Percentiles rank a stretch among this genome's conserved stretches.
These are phyloP conservation scores for Blastosporella zonata DNA, from an alignment of 1,284 basidiomycete species.

Conservation along the genomic window DNA sequence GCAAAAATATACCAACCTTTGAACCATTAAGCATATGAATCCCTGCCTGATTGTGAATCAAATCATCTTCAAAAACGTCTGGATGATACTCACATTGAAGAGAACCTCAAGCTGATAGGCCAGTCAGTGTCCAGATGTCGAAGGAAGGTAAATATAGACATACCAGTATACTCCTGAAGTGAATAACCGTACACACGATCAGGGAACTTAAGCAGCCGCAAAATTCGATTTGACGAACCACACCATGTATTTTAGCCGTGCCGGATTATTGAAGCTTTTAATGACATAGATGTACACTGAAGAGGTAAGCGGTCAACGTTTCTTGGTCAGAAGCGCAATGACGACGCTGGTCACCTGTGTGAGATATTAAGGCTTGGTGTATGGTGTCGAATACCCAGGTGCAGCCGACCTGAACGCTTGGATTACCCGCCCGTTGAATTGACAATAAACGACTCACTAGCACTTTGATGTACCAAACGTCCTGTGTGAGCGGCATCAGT, in stretches of 20 bases:
- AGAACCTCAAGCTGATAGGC: slow-evolving; percentile 45
- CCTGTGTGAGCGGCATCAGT: slow-evolving; percentile 24
- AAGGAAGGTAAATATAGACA: slow-evolving; percentile 12
- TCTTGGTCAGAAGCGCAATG: neutral
- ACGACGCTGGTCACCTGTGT: slow-evolving; percentile 36
- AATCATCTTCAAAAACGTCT: neutral
- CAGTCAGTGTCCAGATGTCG: neutral
- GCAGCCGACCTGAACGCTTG: slow-evolving; percentile 30
- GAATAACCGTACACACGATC: neutral
- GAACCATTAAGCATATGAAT: slow-evolving; percentile 50
- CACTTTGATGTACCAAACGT: slow-evolving; percentile 47
- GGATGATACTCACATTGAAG: slow-evolving; percentile 41
- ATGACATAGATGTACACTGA: slow-evolving; percentile 53
- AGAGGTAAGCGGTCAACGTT: neutral
- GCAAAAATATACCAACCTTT: slow-evolving; percentile 35
- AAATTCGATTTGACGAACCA: slow-evolving; percentile 34
- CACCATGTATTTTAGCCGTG: slow-evolving; percentile 36
- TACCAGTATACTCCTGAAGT: slow-evolving; percentile 45
- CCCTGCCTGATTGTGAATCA: slow-evolving; percentile 31
- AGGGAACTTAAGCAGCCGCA: neutral
- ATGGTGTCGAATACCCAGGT: slow-evolving; percentile 48
- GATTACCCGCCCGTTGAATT: neutral
- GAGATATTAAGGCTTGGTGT: slow-evolving; percentile 51
- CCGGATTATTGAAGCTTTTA: slow-evolving; percentile 45
- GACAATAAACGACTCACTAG: slow-evolving; percentile 32